Base-by-base conservation (phyloP, 1,139 yeast species). In the Nakaseomyces uthaithaninus region DNA sequence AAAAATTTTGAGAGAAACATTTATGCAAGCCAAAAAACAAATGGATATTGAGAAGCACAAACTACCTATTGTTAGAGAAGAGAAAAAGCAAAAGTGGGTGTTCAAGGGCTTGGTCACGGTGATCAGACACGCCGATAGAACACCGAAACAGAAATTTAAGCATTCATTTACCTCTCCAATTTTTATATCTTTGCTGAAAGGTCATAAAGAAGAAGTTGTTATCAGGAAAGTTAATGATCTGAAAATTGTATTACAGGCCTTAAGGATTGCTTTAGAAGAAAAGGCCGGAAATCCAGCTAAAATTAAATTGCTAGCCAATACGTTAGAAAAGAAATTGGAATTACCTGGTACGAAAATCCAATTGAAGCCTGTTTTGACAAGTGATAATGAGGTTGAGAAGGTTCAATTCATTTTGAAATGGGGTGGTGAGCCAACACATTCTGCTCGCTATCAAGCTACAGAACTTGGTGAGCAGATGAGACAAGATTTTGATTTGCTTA, bases 341-440 rank as follows among this genome's bases (percentile, higher is more conserved):
- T 79, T 91, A 54, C 97, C 97, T 0, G 99, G 99, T 5, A 93
- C 99, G 0, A 93, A 93, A 56, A 84, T 93, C 45, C 99, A 93
- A 65, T 68, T 93, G 52, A 93, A 93, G 59, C 99, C 99, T 0
- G 77, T 94, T 4, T 60, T 87, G 41, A 74, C 75, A 52, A 66
- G 69, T 7, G 80, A 75, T 30, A 74, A 76, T 8, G 89, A 82
- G 39, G 94, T 91, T 15, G 97, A 89, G 50, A 93, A 93, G 57
- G 96, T 91, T 17, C 98, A 93, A 63, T 78, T 93, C 48, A 93
- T 91, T 48, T 69, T 91, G 53, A 93, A 93, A 61, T 93, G 98
- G 98, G 98, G 98, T 53, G 99, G 99, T 49, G 99, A 93, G 62
- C 96, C 98, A 8, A 93, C 99, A 1, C 99, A 93, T 61, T 87